These are phyloP conservation scores for Aspergillus vadensis DNA, from an alignment of 2,329 filamentous ascomycete species.

Conservation along the genomic window DNA sequence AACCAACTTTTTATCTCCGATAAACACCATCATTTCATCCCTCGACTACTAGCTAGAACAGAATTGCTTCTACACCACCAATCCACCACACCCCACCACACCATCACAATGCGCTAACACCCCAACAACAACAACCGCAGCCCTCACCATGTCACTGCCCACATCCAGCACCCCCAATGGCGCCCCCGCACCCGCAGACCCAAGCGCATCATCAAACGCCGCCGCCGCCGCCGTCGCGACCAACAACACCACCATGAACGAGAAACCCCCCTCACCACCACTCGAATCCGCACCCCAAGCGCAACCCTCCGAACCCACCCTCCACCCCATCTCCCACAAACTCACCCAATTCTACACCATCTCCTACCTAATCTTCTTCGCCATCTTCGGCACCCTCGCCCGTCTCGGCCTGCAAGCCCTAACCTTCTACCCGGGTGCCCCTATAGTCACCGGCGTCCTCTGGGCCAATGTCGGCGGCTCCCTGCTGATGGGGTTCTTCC, in stretches of 20 bases:
- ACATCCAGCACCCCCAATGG: no score
- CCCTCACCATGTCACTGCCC: no score
- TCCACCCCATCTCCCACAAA: conserved; percentile 48
- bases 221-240: no score
- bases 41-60: no score
- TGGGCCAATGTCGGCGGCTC: conserved; percentile 90
- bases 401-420: conserved; percentile 77
- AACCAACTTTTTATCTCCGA: no score
- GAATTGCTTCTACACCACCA: no score
- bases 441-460: conserved; percentile 70
- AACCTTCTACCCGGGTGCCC: conserved; percentile 76
- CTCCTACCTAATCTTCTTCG: conserved; percentile 83
- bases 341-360: conserved; percentile 68
- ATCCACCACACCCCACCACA: no score
- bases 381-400: conserved; percentile 80
- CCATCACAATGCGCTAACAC: no score
- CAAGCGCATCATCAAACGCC: no score
- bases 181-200: no score
- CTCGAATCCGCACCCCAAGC: conserved; percentile 15
- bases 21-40: no score
- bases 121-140: no score
- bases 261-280: conserved; percentile 15
- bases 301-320: conserved; percentile 12
- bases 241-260: neutral
- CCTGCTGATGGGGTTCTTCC: conserved; percentile 80